Evolutionary conservation across 1,284 basidiomycete species (phyloP).

Genomic region (Ganoderma lingzhi): DNA sequence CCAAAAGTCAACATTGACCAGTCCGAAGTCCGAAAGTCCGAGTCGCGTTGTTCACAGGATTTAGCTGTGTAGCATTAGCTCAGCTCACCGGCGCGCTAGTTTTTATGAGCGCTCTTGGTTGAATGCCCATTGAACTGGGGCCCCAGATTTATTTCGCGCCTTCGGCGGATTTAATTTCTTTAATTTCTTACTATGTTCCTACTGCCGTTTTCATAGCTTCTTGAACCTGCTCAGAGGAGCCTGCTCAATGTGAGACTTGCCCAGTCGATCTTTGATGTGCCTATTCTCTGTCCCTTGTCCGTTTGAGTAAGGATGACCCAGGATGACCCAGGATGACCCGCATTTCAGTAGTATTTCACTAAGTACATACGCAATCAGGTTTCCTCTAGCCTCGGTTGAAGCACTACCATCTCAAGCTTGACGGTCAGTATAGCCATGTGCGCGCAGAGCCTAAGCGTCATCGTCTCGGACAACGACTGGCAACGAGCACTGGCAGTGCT

Average conservation of each 20-base stretch:
- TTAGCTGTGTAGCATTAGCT: too few species aligned
- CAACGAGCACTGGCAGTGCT: slow-evolving; percentile 3
- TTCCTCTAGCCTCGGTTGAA: neutral
- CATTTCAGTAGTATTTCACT: neutral
- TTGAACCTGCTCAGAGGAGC: slow-evolving; percentile 40
- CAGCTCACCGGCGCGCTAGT: too few species aligned
- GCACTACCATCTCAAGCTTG: neutral
- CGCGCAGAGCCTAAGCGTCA: neutral
- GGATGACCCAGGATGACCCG: neutral
- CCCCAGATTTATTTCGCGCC: too few species aligned
- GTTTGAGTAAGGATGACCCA: neutral
- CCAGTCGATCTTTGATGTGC: slow-evolving; percentile 35
- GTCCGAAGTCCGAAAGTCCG: too few species aligned
- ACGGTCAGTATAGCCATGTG: neutral
- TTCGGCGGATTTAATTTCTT: too few species aligned
- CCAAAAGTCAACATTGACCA: too few species aligned
- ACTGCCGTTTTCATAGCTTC: slow-evolving; percentile 31
- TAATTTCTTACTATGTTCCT: too few species aligned
- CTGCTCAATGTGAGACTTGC: slow-evolving; percentile 40
- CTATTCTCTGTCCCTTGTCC: neutral
- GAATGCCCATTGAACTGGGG: too few species aligned
- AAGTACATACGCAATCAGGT: neutral
- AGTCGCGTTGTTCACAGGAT: too few species aligned
- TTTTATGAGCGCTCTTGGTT: too few species aligned
- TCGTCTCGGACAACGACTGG: neutral